Percentiles rank a stretch among this genome's conserved stretches.
Conservation (phyloP, 805 yeast genomes). For the Candida maltosa region DNA sequence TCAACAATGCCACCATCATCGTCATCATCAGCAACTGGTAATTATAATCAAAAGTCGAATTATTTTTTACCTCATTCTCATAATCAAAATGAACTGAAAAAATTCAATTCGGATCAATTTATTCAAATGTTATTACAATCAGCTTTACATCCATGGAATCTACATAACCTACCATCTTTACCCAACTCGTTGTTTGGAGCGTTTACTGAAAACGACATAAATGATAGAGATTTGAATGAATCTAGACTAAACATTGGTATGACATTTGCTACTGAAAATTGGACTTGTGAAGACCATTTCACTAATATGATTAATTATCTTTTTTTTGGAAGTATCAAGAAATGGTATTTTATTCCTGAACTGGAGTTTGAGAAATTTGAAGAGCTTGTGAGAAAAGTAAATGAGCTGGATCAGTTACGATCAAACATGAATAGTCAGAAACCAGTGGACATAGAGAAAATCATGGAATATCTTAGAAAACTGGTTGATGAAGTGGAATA, state of each 20-base stretch:
- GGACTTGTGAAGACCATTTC: constrained; percentile 63
- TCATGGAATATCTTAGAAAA: constrained; percentile 8
- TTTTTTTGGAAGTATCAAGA: constrained; percentile 51
- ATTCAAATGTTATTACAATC: constrained; percentile 16
- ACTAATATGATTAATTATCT: constrained; percentile 51
- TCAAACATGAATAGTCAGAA: constrained; percentile 16
- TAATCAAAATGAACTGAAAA: constrained; percentile 8
- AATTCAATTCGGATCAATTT: constrained; percentile 18
- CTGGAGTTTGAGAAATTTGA: constrained; percentile 53
- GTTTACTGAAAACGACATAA: constrained; percentile 37
- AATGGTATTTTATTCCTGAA: constrained; percentile 66
- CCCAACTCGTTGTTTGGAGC: constrained; percentile 48
- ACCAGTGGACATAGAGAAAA: constrained; percentile 18
- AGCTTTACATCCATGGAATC: constrained; percentile 51
- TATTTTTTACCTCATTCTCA: not conserved
- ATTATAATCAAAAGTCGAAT: not conserved
- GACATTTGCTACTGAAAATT: constrained; percentile 52
- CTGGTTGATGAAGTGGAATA: constrained; percentile 14
- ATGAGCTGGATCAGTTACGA: constrained; percentile 9
- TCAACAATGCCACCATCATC: no score
- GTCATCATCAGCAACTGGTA: not conserved
- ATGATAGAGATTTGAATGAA: constrained; percentile 39
- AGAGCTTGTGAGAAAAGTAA: constrained; percentile 23
- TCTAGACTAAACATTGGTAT: constrained; percentile 50
- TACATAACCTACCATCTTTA: constrained; percentile 50